Conservation (phyloP, 768 basidiomycete genomes). For the Lactifluus hygrophoroides region DNA sequence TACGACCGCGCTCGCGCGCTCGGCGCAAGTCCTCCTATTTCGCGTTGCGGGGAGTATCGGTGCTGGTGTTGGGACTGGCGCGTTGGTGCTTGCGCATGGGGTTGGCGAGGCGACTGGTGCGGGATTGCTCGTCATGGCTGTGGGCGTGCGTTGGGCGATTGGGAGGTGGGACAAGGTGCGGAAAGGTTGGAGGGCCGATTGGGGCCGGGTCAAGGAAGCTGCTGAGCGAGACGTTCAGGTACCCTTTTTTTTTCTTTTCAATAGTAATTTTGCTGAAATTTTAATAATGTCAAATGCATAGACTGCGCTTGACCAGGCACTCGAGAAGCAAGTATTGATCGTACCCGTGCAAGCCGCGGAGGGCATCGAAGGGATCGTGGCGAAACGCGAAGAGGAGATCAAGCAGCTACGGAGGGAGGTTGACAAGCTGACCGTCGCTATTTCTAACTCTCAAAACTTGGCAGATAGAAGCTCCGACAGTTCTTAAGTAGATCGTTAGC, state of each 20-base stretch:
- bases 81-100: constrained; percentile 12
- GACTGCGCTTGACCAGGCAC: constrained; percentile 11
- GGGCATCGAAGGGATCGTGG: constrained; percentile 18
- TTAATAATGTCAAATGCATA: background rate
- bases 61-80: constrained; percentile 19
- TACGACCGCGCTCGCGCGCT: constrained; percentile 20
- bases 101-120: constrained; percentile 22
- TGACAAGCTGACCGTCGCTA: background rate
- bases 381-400: constrained; percentile 10
- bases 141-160: constrained; percentile 22
- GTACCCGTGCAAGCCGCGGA: constrained; percentile 19
- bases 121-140: constrained; percentile 20
- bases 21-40: constrained; percentile 23
- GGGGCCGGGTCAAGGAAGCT: constrained; percentile 24
- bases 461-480: background rate
- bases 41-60: constrained; percentile 16
- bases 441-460: background rate
- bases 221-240: constrained; percentile 26
- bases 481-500: background rate
- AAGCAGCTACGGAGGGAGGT: constrained; percentile 7
- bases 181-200: constrained; percentile 24
- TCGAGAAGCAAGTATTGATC: constrained; percentile 18
- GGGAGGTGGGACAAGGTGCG: constrained; percentile 25
- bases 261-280: too few species aligned
- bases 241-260: too few species aligned